Base-by-base conservation (phyloP, 2,329 filamentous ascomycete species). In the Colletotrichum graminicola region DNA sequence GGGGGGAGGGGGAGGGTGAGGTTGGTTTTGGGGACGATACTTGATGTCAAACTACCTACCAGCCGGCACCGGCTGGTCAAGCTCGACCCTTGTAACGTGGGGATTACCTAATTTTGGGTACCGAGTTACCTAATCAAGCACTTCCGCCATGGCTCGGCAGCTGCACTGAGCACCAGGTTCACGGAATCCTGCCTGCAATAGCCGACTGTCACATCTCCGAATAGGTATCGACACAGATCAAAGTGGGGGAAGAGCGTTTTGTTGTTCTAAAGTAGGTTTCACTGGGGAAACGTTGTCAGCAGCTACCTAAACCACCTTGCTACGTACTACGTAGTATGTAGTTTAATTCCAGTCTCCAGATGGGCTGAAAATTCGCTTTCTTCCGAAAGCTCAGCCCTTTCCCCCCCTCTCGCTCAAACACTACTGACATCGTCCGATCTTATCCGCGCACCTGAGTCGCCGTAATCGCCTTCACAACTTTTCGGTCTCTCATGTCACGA, bases 31-130 rank as follows among this genome's bases (percentile, higher is more conserved):
- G 36, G 52, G 36, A 54, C 14, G 49, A 47, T 18, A 34, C 11
- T 41, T 41, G 11, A 8, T 23, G 18, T 21, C 45, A 47, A 47
- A 5, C 39, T 23, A 18, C 18, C 14, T 29, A 21, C 11, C 67
- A 71, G 49, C 63, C 64, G 64, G 57, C 26, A 10, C 57, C 68
- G 54, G 57, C 57, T 59, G 67, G 23, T 11, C 34, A 26, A 45
- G 47, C 36, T 12, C n/a, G 18, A 26, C 47, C 29, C 36, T 34
- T 45, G 34, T 29, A 56, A 66, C 23, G 45, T 23, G 14, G 43
- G 36, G 66, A 60, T 68, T 71, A 64, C 65, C 52, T 71, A 71
- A 68, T 51, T 67, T 71, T 55, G 65, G 68, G 61, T 43, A 47
- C 39, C 36, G 47, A 18, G 10, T 43, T 36, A 23, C 49, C 26